phyloP scores from a whole-genome alignment of 306 rosid genomes.

The Luffa aegyptiaca region DNA sequence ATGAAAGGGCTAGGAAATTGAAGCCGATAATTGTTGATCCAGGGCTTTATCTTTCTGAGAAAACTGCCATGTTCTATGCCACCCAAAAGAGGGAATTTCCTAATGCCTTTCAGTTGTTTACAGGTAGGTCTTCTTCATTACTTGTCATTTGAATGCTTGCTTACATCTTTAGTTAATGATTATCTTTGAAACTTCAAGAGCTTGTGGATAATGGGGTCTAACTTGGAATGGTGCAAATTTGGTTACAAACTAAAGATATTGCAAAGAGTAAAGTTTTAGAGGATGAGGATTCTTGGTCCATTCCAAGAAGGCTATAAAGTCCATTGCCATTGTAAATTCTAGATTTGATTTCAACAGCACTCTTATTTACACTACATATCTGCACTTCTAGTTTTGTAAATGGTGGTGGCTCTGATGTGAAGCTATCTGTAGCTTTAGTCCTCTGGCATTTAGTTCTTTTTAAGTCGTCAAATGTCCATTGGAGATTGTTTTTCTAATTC shows the following conservation, averaged over 20 bases:
- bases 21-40: constrained; percentile 86
- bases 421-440: neutral
- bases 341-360: neutral
- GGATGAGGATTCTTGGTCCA: neutral
- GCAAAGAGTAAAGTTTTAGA: neutral
- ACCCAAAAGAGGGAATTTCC: constrained; percentile 87
- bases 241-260: neutral
- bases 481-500: neutral
- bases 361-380: neutral
- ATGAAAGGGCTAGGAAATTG: constrained; percentile 53
- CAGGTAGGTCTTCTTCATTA: constrained; percentile 29
- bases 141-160: neutral
- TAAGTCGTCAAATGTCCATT: neutral
- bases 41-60: constrained; percentile 82
- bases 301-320: neutral
- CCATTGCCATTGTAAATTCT: neutral
- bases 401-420: neutral
- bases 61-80: constrained; percentile 77
- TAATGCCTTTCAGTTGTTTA: constrained; percentile 64
- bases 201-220: neutral
- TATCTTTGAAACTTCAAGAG: neutral
- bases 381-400: neutral
- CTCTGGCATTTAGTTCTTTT: neutral
- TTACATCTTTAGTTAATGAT: neutral
- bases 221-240: neutral